A percentile compares a stretch with the other conserved stretches of the same genome.
Evolutionary conservation across 306 rosid species (phyloP).

Genomic region (Rosa lucieae): DNA sequence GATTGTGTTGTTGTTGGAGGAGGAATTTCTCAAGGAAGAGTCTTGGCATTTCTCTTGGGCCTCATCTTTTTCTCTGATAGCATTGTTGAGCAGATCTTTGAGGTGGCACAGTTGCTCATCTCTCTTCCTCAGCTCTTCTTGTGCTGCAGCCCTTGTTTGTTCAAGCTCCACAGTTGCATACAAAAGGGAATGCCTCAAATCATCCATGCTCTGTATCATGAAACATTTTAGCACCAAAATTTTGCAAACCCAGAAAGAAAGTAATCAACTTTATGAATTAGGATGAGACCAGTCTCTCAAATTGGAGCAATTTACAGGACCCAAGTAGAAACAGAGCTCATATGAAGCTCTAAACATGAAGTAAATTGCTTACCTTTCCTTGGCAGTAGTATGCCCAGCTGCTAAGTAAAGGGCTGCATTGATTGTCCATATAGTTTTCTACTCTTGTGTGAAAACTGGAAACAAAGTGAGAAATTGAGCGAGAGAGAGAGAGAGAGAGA

Average conservation of each 20-base stretch:
- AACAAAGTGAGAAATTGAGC: constrained; percentile 13
- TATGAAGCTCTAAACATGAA: not conserved
- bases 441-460: constrained; percentile 1
- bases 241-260: constrained; percentile 10
- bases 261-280: not conserved
- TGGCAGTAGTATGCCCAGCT: constrained; percentile 62
- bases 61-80: constrained; percentile 81
- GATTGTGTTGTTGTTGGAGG: constrained; percentile 40
- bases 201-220: constrained; percentile 66
- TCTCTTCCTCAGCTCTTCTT: constrained; percentile 79
- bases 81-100: constrained; percentile 62
- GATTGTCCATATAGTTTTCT: constrained; percentile 58
- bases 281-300: not conserved
- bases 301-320: constrained; percentile 10
- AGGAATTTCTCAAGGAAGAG: constrained; percentile 61
- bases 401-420: constrained; percentile 52
- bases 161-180: constrained; percentile 76
- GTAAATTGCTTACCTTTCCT: constrained; percentile 56
- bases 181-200: constrained; percentile 62
- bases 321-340: constrained; percentile 1
- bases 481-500: not conserved
- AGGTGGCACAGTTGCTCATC: constrained; percentile 69
- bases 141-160: constrained; percentile 63
- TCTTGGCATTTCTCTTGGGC: constrained; percentile 66
- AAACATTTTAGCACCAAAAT: constrained; percentile 25